Conservation (phyloP, 331 rosid species). For the Quercus lobata region DNA sequence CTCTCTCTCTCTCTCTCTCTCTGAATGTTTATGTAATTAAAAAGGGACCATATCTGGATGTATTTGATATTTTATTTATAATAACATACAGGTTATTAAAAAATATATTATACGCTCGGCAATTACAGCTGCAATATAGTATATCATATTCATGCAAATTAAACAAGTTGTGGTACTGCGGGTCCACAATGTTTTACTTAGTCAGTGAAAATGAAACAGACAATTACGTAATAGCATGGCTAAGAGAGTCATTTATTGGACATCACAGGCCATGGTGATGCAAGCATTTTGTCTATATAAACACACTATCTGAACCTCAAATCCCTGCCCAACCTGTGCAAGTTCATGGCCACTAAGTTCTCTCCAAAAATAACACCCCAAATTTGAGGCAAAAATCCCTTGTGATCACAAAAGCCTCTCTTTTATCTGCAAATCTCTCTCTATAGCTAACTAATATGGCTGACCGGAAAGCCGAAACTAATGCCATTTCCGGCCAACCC, state of each 20-base stretch:
- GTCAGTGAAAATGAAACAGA: too few species aligned
- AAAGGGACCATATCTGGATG: too few species aligned
- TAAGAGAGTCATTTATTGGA: background rate
- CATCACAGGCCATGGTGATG: slow-evolving; percentile 10
- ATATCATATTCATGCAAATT: too few species aligned
- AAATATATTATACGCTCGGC: too few species aligned
- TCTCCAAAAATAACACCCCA: background rate
- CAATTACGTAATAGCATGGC: too few species aligned
- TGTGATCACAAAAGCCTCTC: background rate
- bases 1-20: too few species aligned
- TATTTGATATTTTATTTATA: too few species aligned
- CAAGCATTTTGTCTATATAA: slow-evolving; percentile 18
- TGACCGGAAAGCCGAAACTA: slow-evolving; percentile 19
- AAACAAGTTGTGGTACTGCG: too few species aligned
- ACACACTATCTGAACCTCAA: background rate
- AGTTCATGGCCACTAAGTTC: background rate
- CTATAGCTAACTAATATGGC: background rate
- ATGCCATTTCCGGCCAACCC: slow-evolving; percentile 15
- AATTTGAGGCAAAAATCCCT: background rate
- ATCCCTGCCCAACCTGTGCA: background rate
- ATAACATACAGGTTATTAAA: too few species aligned
- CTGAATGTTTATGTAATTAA: too few species aligned
- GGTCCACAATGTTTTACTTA: too few species aligned
- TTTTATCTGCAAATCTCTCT: background rate
- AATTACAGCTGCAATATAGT: too few species aligned